These are phyloP conservation scores for Pseudocercospora fuligena DNA, from an alignment of 2,329 filamentous ascomycete genomes.

Conservation along the genomic window DNA sequence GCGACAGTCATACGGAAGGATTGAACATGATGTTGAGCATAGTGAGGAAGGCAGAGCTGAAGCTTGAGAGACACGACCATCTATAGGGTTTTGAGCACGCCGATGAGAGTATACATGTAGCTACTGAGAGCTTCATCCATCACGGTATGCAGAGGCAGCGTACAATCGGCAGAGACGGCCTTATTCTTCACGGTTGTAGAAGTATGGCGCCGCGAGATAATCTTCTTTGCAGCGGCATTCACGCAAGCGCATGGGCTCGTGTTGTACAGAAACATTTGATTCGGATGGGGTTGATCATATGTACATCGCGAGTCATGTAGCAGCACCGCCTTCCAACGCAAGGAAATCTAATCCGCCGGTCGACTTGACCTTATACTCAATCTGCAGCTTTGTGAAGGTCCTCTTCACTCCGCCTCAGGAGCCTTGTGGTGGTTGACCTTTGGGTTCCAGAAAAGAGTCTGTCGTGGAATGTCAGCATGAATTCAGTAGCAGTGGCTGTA, in stretches of 20 bases:
- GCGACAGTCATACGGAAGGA: neutral
- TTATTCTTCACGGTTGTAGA: too few species aligned
- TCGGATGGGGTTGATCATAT: slow-evolving; percentile 4
- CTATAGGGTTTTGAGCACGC: too few species aligned
- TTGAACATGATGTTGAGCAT: too few species aligned
- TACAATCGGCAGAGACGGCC: too few species aligned
- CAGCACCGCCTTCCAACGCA: slow-evolving; percentile 1
- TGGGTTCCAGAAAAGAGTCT: slow-evolving; percentile 79
- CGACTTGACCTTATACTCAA: neutral
- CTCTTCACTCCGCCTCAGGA: neutral
- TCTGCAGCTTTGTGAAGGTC: neutral
- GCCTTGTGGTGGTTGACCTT: slow-evolving; percentile 83
- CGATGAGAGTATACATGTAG: too few species aligned
- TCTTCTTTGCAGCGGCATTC: neutral
- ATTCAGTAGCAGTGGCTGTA: neutral
- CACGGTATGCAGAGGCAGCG: too few species aligned
- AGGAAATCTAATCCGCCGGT: neutral
- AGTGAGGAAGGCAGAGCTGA: too few species aligned
- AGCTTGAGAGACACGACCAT: too few species aligned
- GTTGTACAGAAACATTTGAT: neutral
- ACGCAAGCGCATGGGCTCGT: neutral
- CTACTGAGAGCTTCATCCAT: too few species aligned
- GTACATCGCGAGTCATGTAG: slow-evolving; percentile 2
- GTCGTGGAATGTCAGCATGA: slow-evolving; percentile 11
- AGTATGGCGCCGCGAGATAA: neutral